These are phyloP conservation scores for Talaromyces islandicus DNA, from an alignment of 2,329 filamentous ascomycete species.

Conservation along the genomic window DNA sequence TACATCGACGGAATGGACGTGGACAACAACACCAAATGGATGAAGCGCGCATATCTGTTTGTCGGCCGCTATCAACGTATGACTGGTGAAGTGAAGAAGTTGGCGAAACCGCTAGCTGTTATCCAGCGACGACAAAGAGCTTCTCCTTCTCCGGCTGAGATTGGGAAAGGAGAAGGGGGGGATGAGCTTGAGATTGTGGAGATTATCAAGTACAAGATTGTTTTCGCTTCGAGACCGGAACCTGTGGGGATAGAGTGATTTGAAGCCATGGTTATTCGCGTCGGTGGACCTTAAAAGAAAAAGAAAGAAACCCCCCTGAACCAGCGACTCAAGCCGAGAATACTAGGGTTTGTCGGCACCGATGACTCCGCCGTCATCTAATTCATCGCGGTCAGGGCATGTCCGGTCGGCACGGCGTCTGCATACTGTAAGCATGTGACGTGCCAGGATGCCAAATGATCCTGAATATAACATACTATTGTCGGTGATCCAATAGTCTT, in stretches of 20 bases:
- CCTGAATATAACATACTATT: background rate
- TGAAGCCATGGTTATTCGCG: background rate
- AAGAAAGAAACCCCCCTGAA: background rate
- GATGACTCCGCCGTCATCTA: background rate
- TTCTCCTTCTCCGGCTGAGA: too few relatives aligned
- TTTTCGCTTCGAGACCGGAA: conserved; percentile 80
- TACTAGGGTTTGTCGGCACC: background rate
- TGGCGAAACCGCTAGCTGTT: conserved; percentile 73
- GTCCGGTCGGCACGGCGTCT: background rate
- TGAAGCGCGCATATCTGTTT: conserved; percentile 83
- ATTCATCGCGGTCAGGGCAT: background rate
- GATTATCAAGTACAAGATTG: conserved; percentile 77
- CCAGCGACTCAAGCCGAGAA: background rate
- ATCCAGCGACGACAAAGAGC: conserved; percentile 47
- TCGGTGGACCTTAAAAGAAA: background rate
- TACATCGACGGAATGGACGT: conserved; percentile 50
- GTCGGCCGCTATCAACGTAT: conserved; percentile 84
- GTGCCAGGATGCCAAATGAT: background rate
- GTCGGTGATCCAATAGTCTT: background rate
- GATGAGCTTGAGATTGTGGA: conserved; percentile 65
- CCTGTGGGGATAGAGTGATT: conserved; percentile 54
- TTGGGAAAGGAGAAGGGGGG: conserved; percentile 16
- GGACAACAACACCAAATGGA: conserved; percentile 63
- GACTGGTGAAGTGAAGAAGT: conserved; percentile 82
- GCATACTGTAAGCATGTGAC: background rate